phyloP scores from a whole-genome alignment of 768 basidiomycete species.

The Strobilomyces echinocephalus region DNA sequence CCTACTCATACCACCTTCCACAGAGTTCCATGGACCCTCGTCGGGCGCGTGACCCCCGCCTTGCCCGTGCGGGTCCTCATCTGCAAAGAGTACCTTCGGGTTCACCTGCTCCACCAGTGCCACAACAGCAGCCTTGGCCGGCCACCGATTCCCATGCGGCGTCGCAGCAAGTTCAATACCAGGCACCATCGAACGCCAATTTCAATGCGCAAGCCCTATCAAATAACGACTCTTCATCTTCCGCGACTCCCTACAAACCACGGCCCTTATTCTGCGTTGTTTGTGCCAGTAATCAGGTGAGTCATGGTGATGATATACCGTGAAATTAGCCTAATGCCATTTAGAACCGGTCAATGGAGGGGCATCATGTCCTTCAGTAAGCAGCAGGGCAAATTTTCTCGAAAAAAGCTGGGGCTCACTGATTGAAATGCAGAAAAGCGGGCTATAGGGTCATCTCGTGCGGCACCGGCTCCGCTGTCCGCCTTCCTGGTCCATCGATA shows the following conservation, averaged over 20 bases:
- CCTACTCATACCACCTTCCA: slow-evolving; percentile 9
- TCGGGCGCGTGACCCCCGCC: slow-evolving; percentile 74
- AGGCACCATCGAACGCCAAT: slow-evolving; percentile 8
- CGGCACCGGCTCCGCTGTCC: slow-evolving; percentile 95
- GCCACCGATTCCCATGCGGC: slow-evolving; percentile 7
- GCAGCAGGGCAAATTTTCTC: slow-evolving; percentile 39
- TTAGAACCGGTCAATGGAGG: slow-evolving; percentile 98
- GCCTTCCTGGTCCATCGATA: slow-evolving; percentile 91
- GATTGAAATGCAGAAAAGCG: slow-evolving; percentile 63
- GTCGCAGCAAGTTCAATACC: slow-evolving; percentile 19
- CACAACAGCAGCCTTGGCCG: slow-evolving; percentile 26
- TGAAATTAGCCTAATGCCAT: slow-evolving; percentile 11
- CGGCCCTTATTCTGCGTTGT: slow-evolving; percentile 94
- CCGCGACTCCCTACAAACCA: slow-evolving; percentile 44
- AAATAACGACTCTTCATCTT: slow-evolving; percentile 5
- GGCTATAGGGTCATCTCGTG: slow-evolving; percentile 89
- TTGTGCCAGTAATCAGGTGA: slow-evolving; percentile 97
- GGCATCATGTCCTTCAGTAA: slow-evolving; percentile 84
- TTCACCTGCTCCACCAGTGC: slow-evolving; percentile 30
- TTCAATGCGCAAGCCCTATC: background rate
- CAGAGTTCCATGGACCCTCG: slow-evolving; percentile 65
- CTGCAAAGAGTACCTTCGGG: slow-evolving; percentile 46
- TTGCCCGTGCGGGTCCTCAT: slow-evolving; percentile 66
- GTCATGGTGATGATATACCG: background rate
- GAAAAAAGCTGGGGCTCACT: background rate